Base-by-base conservation (phyloP, 345 rosid species). In the Jatropha curcas region DNA sequence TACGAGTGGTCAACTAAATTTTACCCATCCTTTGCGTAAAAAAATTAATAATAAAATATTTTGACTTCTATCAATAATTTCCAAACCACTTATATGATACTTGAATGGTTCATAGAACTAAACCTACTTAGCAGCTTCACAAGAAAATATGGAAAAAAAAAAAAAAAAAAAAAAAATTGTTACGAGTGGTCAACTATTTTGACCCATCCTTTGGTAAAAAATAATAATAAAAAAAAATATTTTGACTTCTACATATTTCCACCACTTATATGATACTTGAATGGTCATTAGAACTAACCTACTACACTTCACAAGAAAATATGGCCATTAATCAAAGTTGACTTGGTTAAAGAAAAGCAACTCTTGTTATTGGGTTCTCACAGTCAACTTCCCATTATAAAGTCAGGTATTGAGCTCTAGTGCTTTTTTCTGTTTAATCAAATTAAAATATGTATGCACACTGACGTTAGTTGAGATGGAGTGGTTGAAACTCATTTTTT, bases 321-420 rank as follows among this genome's bases (percentile, higher is more conserved):
- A 66, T 35, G 55, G 71, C 76, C 73, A 67, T 24, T 63, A 53
- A 68, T 33, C 20, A 51, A 27, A 31, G 72, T 74, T 74, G 75
- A 75, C 75, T 74, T 67, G 22, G 22, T n/a, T 12, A 0, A n/a
- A 22, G 43, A 50, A 73, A 70, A 76, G 50, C 27, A 28, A 53
- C n/a, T 13, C 35, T 66, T 22, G 25, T 19, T 13, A 69, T 31
- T 60, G 59, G 60, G 41, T 46, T n/a, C 3, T 53, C 20, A 22
- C 9, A 24, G 76, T 81, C 81, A 74, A 77, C 56, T 73, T 67
- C 75, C 77, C 82, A 74, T 79, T 71, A 67, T 33, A 48, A 28
- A 16, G 71, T 77, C 67, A 71, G 67, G 72, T 7, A 51, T 53
- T 60, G 11, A 12, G 12, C 4, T 55, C 50, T 9, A 56, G 66